Base-by-base conservation (phyloP, 2,329 filamentous ascomycete genomes). In the Fusarium buxicola region DNA sequence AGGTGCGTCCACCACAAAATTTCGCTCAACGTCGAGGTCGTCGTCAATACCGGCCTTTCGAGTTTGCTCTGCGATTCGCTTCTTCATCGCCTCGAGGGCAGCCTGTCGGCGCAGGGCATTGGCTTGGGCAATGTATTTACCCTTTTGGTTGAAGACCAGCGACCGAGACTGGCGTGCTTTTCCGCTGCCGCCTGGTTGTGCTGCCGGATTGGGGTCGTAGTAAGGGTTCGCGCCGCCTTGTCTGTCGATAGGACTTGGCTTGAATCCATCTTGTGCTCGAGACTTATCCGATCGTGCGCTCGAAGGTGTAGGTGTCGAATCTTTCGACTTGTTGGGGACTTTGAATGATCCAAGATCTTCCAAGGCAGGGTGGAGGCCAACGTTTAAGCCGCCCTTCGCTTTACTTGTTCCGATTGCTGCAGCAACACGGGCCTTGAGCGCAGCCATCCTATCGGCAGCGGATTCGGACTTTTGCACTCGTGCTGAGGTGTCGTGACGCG, bases 101-200 rank as follows among this genome's bases (percentile, higher is more conserved):
- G 90, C 92, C 77, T 97, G 94, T 58, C 92, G 87, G 61, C 95
- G 89, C 48, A 97, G 80, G 54, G 94, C 94, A 74, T 92, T 94
- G 8, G 92, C 95, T 77, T 98, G 94, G 64, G 93, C 90, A 58
- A 98, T 97, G 73, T 97, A 98, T 83, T 98, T 98, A 49, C 95
- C 95, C 76, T 96, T 96, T 69, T 94, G 89, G 70, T 97, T 97
- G 81, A 99, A 98, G 11, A 92, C 80, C 15, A 99, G 83, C 64
- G 92, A 88, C 58, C 92, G 88, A 10, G 92, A 86, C 63, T 91
- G 84, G 46, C 93, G 85, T 32, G 84, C 81, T 69, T 89, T 91
- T 28, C 74, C 71, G 76, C 74, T 71, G 76, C 81, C 62, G 72
- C 50, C 81, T 79, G 65, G 83, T 82, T 89, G 87, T 5, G 83